These are phyloP conservation scores for Geotrichum restrictum DNA, from an alignment of 1,139 yeast genomes.

Conservation along the genomic window DNA sequence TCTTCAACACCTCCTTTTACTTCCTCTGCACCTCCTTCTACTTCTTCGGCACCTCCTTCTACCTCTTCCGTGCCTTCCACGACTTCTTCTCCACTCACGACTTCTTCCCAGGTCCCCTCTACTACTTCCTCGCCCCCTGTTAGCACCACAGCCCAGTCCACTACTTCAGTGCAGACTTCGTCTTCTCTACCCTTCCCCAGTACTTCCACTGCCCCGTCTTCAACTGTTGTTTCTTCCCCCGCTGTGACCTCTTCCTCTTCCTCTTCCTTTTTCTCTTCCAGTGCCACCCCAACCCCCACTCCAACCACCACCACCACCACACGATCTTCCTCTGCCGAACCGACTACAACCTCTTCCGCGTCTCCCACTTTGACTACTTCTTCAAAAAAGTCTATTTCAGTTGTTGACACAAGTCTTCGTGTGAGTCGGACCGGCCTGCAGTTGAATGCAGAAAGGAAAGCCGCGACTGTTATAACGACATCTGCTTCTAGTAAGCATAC, in stretches of 20 bases:
- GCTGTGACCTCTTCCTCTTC: not conserved
- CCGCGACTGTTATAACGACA: constrained; percentile 1
- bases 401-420: not conserved
- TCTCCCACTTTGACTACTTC: not conserved
- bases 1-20: constrained; percentile 11
- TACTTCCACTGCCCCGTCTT: not conserved
- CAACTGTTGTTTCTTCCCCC: not conserved
- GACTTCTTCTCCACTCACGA: not conserved
- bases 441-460: not conserved
- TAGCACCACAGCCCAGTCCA: not conserved
- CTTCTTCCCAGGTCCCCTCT: not conserved
- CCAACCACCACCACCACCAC: not conserved
- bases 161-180: not conserved
- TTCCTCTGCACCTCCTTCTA: constrained; percentile 8
- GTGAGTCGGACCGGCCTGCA: not conserved
- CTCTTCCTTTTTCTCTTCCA: not conserved
- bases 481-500: not conserved
- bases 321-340: not conserved
- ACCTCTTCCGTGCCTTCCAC: not conserved
- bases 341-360: not conserved
- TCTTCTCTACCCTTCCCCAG: not conserved
- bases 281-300: not conserved
- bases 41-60: constrained; percentile 1
- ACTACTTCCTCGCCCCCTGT: constrained; percentile 1
- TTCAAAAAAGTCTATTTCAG: not conserved